Base-by-base conservation (phyloP, 208 protist species). In the Trypanosoma platydactyli region DNA sequence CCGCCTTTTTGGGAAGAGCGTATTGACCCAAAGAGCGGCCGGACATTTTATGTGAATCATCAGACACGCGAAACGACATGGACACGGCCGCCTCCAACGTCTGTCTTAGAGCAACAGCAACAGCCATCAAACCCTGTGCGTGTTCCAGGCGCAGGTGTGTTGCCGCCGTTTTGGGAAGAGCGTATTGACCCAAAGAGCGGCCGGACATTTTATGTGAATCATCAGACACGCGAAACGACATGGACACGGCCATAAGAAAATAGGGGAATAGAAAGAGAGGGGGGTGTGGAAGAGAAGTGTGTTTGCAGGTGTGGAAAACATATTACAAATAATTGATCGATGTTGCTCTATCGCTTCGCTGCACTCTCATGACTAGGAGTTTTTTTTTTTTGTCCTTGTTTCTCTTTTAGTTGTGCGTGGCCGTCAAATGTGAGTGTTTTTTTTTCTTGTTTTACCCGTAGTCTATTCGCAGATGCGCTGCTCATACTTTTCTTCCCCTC, bases 181-280 rank as follows among this genome's bases (percentile, higher is more conserved):
- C 50, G 24, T 15, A 41, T 73, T 6, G 68, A 73, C 52, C 59
- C 68, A 16, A 62, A 70, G 20, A 80, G 42, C 0, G 81, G 81
- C 1, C 71, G 80, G 22, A 80, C 64, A 35, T 94, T 86, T 61
- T 94, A 94, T 53, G 72, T 94, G 7, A 89, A 94, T 71, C 83
- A 89, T 73, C 69, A 70, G 51, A 89, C 83, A 33, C 73, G 71
- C 20, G 70, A 80, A 52, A 92, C 83, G 7, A 77, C 68, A 48
- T 73, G 68, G 68, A 56, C 53, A 20, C 49, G 59, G 24, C 68
- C 68, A 50, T 63, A 52, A 71, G 22, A 29, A 53, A 48, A 33
- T 38, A 45, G 27, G 30, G 52, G 40, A 59, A 56, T 35, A 48
- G 29, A 46, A 59, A 61, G 44, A 71, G 38, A 63, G 18, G 65